These are phyloP conservation scores for Bacterosira constricta DNA, from an alignment of 108 stramenopile species.

Conservation along the genomic window DNA sequence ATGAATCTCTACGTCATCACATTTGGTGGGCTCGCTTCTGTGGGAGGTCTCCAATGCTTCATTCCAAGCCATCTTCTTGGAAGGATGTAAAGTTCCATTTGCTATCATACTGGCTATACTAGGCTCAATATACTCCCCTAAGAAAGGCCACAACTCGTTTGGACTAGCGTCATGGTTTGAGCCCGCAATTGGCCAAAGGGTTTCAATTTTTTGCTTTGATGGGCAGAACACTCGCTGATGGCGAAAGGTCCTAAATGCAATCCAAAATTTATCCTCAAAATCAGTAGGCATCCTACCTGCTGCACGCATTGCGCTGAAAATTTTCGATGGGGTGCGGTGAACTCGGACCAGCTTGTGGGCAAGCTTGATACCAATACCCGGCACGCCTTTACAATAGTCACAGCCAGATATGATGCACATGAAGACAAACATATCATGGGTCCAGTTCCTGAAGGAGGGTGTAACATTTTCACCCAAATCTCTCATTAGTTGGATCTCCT, in stretches of 20 bases:
- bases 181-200: constrained; percentile 45
- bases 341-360: constrained; percentile 75
- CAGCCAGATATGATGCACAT: constrained; percentile 87
- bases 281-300: constrained; percentile 54
- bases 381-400: constrained; percentile 72
- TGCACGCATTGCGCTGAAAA: constrained; percentile 52
- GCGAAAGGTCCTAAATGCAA: constrained; percentile 76
- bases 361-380: constrained; percentile 74
- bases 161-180: constrained; percentile 8
- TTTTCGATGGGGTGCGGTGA: constrained; percentile 62
- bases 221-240: constrained; percentile 78
- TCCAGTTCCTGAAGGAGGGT: constrained; percentile 67
- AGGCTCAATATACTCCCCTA: constrained; percentile 42
- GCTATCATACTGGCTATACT: constrained; percentile 41
- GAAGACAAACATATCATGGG: constrained; percentile 81
- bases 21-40: background rate
- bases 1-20: constrained; percentile 13
- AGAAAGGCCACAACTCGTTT: constrained; percentile 44
- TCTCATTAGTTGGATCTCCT: constrained; percentile 68
- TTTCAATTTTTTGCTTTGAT: constrained; percentile 38
- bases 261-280: constrained; percentile 64
- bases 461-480: constrained; percentile 52
- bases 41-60: constrained; percentile 1
- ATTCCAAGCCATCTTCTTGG: constrained; percentile 46
- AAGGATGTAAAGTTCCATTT: constrained; percentile 49